phyloP scores from a whole-genome alignment of 1,284 basidiomycete genomes.

The Testicularia cyperi region DNA sequence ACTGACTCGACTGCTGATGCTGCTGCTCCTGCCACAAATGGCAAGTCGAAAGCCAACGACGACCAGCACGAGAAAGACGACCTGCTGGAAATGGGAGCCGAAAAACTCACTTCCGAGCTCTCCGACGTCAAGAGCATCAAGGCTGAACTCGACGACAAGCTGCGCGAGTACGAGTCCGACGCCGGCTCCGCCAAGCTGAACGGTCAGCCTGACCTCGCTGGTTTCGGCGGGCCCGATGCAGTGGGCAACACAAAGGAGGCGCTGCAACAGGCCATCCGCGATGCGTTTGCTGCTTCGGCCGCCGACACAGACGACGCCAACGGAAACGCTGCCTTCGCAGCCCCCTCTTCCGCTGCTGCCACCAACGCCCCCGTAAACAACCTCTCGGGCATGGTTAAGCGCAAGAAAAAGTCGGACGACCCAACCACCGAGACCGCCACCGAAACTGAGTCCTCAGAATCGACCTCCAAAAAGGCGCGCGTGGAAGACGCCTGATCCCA shows the following conservation, averaged over 20 bases:
- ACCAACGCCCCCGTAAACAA: slow-evolving; percentile 43
- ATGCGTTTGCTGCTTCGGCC: slow-evolving; percentile 51
- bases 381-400: slow-evolving; percentile 48
- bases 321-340: slow-evolving; percentile 18
- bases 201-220: slow-evolving; percentile 22
- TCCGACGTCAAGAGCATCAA: slow-evolving; percentile 51
- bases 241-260: slow-evolving; percentile 36
- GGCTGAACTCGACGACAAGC: slow-evolving; percentile 50
- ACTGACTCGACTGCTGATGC: slow-evolving; percentile 1
- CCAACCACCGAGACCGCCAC: slow-evolving; percentile 6
- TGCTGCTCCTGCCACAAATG: background rate
- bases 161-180: slow-evolving; percentile 49
- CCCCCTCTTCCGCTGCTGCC: slow-evolving; percentile 2
- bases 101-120: slow-evolving; percentile 34
- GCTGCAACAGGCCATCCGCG: slow-evolving; percentile 53
- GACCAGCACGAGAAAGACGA: slow-evolving; percentile 39
- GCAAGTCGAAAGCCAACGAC: slow-evolving; percentile 3
- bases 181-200: slow-evolving; percentile 38
- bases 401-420: slow-evolving; percentile 51
- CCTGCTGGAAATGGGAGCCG: slow-evolving; percentile 26
- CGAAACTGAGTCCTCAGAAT: slow-evolving; percentile 1
- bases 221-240: slow-evolving; percentile 8
- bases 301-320: slow-evolving; percentile 1
- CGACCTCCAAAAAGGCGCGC: slow-evolving; percentile 24
- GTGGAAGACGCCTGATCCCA: slow-evolving; percentile 27